Evolutionary conservation across 306 rosid genomes (phyloP).

Genomic region (Trichosanthes truncata): DNA sequence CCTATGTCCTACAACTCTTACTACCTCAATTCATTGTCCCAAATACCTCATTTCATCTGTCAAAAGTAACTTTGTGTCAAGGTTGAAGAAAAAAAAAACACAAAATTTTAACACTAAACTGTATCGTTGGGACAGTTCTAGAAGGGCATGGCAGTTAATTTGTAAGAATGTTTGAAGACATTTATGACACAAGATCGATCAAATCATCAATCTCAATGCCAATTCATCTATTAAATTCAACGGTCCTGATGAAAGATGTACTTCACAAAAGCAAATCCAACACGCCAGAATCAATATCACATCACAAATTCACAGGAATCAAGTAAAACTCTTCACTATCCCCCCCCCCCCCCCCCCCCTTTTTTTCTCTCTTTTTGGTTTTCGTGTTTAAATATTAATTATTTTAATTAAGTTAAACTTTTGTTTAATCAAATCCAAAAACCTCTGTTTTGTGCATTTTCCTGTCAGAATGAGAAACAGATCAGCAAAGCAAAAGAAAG

Average conservation of each 20-base stretch:
- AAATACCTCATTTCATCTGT: too few species aligned
- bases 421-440: not conserved
- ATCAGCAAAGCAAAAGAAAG: not conserved
- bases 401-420: not conserved
- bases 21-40: too few species aligned
- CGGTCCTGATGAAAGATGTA: constrained; percentile 5
- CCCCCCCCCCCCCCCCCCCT: too few species aligned
- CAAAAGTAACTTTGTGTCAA: not conserved
- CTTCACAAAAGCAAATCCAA: not conserved
- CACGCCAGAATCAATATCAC: not conserved
- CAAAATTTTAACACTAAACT: not conserved
- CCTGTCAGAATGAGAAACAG: not conserved
- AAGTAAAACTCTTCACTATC: not conserved
- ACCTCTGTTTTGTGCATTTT: not conserved
- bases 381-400: not conserved
- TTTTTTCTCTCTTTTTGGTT: not conserved
- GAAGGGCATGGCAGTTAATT: not conserved
- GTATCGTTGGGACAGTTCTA: not conserved
- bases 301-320: constrained; percentile 3
- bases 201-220: not conserved
- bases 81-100: not conserved
- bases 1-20: too few species aligned
- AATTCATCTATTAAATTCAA: not conserved
- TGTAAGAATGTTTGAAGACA: constrained; percentile 13
- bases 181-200: not conserved